These are phyloP conservation scores for Cercospora sp. DNA, from an alignment of 2,329 filamentous ascomycete genomes.

Conservation along the genomic window DNA sequence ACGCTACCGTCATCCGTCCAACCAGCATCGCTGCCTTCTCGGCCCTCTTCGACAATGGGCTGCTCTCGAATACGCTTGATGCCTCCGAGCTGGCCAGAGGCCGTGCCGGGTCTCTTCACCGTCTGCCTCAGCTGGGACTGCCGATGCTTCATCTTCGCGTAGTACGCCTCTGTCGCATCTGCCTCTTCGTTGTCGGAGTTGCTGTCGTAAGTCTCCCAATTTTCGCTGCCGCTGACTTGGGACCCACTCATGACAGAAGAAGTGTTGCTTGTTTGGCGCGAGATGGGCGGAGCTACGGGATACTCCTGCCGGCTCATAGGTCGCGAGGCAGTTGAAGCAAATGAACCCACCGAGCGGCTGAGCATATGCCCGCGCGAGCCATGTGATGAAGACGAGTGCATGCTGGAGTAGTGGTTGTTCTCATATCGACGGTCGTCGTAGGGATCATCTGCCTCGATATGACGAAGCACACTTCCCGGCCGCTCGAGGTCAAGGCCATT, in stretches of 20 bases:
- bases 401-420: conserved; percentile 27
- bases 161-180: conserved; percentile 76
- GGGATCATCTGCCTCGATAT: conserved; percentile 73
- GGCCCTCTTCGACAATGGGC: conserved; percentile 33
- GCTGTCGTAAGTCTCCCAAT: conserved; percentile 97
- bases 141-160: conserved; percentile 64
- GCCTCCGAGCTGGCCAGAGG: conserved; percentile 23
- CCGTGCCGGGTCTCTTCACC: conserved; percentile 23
- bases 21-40: conserved; percentile 38
- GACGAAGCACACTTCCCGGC: conserved; percentile 60
- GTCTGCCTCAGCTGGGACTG: conserved; percentile 57
- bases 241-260: conserved; percentile 39
- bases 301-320: conserved; percentile 32
- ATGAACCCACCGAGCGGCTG: conserved; percentile 23
- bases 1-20: conserved; percentile 43
- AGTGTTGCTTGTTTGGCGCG: conserved; percentile 38
- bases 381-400: conserved; percentile 24
- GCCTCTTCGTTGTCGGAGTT: conserved; percentile 45
- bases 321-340: conserved; percentile 34
- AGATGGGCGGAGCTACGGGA: conserved; percentile 37
- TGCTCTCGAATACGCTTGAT: conserved; percentile 33
- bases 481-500: conserved; percentile 48
- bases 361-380: conserved; percentile 19
- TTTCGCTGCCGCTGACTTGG: conserved; percentile 68
- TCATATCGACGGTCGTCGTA: conserved; percentile 65